Conservation (phyloP, 1,284 basidiomycete species). For the Marasmius sp. region DNA sequence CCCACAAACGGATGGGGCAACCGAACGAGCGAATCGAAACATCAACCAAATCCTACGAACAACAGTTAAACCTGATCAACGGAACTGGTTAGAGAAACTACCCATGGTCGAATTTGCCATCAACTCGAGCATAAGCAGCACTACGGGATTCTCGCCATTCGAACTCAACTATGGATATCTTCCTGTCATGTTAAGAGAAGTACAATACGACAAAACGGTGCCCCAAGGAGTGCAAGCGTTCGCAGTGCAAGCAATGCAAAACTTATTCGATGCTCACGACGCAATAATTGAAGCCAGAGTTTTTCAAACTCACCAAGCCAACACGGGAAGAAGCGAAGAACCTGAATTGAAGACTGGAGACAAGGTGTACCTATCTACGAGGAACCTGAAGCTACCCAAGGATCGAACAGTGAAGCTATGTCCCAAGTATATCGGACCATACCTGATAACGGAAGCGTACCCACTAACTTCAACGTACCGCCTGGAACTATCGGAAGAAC, state of each 20-base stretch:
- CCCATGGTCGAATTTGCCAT: constrained; percentile 25
- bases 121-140: constrained; percentile 17
- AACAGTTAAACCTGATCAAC: constrained; percentile 28
- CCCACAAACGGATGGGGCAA: constrained; percentile 8
- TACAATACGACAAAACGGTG: too few species aligned
- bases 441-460: too few species aligned
- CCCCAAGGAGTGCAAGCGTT: background rate
- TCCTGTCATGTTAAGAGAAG: background rate
- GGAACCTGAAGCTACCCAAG: constrained; percentile 29
- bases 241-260: constrained; percentile 1
- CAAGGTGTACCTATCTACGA: constrained; percentile 22
- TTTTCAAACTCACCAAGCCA: constrained; percentile 24
- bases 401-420: constrained; percentile 24
- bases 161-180: constrained; percentile 29
- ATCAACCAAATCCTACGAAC: constrained; percentile 25
- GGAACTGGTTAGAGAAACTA: constrained; percentile 30
- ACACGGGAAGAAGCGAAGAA: constrained; percentile 13
- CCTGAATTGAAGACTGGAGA: background rate
- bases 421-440: too few species aligned
- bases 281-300: constrained; percentile 25
- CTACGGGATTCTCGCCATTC: constrained; percentile 36
- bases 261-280: constrained; percentile 27
- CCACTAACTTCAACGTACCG: too few species aligned
- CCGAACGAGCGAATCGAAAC: constrained; percentile 23
- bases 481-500: too few species aligned